Conservation (phyloP, 306 rosid species). For the Phaseolus lunatus region DNA sequence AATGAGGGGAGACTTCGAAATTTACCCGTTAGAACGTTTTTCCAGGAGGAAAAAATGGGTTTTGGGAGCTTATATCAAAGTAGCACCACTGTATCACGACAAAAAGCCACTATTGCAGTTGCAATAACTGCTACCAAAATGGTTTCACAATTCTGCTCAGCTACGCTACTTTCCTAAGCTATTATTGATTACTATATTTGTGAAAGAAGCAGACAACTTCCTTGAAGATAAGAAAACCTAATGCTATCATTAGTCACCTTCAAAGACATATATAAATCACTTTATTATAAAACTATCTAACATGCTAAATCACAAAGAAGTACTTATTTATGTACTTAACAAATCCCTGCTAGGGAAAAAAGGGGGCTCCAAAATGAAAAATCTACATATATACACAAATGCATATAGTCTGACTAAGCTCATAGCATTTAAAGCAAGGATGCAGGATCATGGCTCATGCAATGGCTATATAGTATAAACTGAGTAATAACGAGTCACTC, state of each 20-base stretch:
- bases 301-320: neutral
- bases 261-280: slow-evolving; percentile 3
- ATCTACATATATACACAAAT: neutral
- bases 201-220: neutral
- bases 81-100: neutral
- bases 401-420: neutral
- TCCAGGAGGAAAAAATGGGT: neutral
- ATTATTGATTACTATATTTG: neutral
- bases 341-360: slow-evolving; percentile 9
- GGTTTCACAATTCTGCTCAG: neutral
- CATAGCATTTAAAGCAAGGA: slow-evolving; percentile 10
- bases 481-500: neutral
- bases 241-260: neutral
- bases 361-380: neutral
- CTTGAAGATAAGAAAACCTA: neutral
- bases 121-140: neutral
- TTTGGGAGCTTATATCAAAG: neutral
- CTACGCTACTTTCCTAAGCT: neutral
- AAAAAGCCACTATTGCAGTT: neutral
- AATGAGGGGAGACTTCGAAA: neutral
- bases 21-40: neutral
- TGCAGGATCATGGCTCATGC: neutral
- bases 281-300: slow-evolving; percentile 1
- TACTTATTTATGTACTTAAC: neutral
- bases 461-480: slow-evolving; percentile 6